phyloP scores from a whole-genome alignment of 116 monocot species.

The Papilionanthe hybrid region DNA sequence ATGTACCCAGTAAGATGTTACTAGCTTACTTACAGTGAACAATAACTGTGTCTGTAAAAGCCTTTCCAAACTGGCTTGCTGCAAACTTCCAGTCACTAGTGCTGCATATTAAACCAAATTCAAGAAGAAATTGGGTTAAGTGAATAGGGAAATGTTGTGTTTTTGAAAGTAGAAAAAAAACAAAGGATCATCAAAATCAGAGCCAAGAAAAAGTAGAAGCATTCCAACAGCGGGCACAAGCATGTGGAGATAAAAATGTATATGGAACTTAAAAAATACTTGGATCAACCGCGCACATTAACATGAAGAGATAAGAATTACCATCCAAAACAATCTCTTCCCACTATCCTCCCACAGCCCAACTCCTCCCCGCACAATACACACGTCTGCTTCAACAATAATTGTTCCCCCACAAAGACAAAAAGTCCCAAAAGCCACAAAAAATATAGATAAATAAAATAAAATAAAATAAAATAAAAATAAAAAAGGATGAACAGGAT shows the following conservation, averaged over 20 bases:
- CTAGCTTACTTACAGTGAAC: conserved; percentile 72
- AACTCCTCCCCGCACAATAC: neutral
- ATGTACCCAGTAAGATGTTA: neutral
- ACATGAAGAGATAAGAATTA: neutral
- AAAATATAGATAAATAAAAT: no score
- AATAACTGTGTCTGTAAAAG: conserved; percentile 71
- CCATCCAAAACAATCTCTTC: neutral
- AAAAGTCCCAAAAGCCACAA: neutral
- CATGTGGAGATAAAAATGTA: neutral
- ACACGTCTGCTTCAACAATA: neutral
- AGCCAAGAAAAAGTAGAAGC: neutral
- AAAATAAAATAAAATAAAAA: neutral
- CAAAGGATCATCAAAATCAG: neutral
- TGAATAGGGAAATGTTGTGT: neutral
- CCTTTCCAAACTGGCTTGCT: conserved; percentile 52
- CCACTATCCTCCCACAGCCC: neutral
- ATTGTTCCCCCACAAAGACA: neutral
- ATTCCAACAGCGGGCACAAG: neutral
- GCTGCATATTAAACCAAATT: conserved; percentile 33
- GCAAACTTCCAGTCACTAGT: conserved; percentile 72
- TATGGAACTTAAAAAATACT: neutral
- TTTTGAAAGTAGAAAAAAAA: neutral
- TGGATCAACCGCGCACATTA: neutral
- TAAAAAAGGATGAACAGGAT: neutral
- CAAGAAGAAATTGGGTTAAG: neutral